phyloP scores from a whole-genome alignment of 495 filamentous ascomycete genomes.

The Penicillium subrubescens region DNA sequence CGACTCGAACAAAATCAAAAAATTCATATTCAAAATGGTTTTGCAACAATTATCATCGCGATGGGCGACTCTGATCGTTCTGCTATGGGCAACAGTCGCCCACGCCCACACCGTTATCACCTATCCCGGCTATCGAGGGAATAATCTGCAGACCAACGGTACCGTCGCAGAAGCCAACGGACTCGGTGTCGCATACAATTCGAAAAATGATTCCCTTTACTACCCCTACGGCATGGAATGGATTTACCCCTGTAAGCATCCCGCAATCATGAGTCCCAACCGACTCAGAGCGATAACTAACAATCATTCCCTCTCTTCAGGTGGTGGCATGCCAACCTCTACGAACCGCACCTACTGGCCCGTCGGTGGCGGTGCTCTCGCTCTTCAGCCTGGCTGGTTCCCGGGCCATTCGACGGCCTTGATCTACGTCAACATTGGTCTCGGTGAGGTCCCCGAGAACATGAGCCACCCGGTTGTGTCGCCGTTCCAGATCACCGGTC shows the following conservation, averaged over 20 bases:
- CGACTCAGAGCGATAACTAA: not conserved
- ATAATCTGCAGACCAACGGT: constrained; percentile 83
- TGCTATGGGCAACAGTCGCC: constrained; percentile 54
- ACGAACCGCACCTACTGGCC: constrained; percentile 93
- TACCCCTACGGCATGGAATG: constrained; percentile 97
- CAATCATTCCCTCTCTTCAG: constrained; percentile 45
- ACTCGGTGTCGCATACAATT: constrained; percentile 45
- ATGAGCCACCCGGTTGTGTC: constrained; percentile 84
- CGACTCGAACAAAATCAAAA: constrained; percentile 6
- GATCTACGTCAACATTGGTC: constrained; percentile 92
- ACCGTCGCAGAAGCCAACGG: constrained; percentile 48
- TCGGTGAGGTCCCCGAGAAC: constrained; percentile 81
- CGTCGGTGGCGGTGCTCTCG: constrained; percentile 77
- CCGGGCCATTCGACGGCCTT: constrained; percentile 82
- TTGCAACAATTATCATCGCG: constrained; percentile 45
- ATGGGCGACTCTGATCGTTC: constrained; percentile 50
- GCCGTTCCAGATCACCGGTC: constrained; percentile 85
- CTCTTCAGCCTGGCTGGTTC: constrained; percentile 95
- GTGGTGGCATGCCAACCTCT: constrained; percentile 79
- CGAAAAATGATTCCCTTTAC: constrained; percentile 41
- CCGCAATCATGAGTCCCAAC: not conserved
- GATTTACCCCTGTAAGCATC: constrained; percentile 94
- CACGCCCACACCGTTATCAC: constrained; percentile 85
- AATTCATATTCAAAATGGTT: constrained; percentile 29
- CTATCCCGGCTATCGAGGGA: constrained; percentile 92